A percentile compares a stretch with the other conserved stretches of the same genome.
Evolutionary conservation across 345 rosid genomes (phyloP).

Genomic region (Aurinia saxatilis): DNA sequence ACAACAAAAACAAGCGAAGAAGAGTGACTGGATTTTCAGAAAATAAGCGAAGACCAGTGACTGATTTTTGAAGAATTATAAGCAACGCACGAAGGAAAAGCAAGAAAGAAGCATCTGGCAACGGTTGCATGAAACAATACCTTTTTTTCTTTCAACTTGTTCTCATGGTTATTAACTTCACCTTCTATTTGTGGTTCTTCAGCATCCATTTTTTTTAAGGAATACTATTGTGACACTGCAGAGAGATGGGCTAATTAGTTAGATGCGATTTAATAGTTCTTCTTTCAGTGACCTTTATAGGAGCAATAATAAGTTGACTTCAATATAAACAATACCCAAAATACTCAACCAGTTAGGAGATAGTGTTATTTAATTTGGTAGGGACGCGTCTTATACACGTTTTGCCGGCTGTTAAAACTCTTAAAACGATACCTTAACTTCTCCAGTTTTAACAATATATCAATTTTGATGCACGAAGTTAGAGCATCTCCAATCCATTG

Average conservation of each 20-base stretch:
- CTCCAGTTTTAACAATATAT: no score
- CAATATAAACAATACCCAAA: neutral
- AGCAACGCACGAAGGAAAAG: no score
- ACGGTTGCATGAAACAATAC: neutral
- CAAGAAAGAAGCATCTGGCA: no score
- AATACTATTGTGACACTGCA: neutral
- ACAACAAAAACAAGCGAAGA: no score
- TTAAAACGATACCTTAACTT: neutral
- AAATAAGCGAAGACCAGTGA: no score
- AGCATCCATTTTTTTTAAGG: neutral
- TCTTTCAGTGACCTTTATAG: slow-evolving; percentile 1
- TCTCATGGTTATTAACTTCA: slow-evolving; percentile 10
- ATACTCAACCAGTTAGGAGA: neutral
- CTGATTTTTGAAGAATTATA: no score
- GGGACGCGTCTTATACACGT: slow-evolving; percentile 24
- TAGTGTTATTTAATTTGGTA: neutral
- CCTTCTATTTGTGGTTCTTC: slow-evolving; percentile 12
- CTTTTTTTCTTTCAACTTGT: slow-evolving; percentile 18
- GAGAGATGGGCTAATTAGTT: neutral
- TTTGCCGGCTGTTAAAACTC: slow-evolving; percentile 8
- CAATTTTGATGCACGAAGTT: no score
- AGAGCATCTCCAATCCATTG: no score
- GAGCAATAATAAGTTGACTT: neutral
- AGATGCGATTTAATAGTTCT: neutral
- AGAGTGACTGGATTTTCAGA: no score